Percentiles rank a stretch among this genome's conserved stretches.
phyloP scores from a whole-genome alignment of 164 flowering plant genomes.

The Dillenia suffruticosa region DNA sequence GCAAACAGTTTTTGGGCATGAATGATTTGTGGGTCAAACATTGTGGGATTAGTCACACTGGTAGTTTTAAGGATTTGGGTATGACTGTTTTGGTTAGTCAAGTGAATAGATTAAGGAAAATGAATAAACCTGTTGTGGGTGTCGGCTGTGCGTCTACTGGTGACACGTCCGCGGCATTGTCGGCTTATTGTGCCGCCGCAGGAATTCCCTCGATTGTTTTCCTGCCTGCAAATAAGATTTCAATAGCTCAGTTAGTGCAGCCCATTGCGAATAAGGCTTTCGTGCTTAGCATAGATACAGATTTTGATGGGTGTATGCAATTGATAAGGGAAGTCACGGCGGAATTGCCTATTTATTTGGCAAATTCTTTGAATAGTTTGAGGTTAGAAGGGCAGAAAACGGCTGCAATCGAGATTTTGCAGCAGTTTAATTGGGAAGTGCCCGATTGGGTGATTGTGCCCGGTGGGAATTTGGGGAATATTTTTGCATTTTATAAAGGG shows the following conservation, averaged over 20 bases:
- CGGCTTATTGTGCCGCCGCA: slow-evolving; percentile 60
- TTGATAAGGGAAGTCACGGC: slow-evolving; percentile 77
- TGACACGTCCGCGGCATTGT: slow-evolving; percentile 52
- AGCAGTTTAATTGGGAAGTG: slow-evolving; percentile 94
- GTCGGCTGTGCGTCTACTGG: slow-evolving; percentile 65
- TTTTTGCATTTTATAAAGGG: slow-evolving; percentile 91
- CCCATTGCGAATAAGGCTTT: slow-evolving; percentile 70
- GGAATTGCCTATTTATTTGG: slow-evolving; percentile 81
- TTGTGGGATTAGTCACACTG: slow-evolving; percentile 62
- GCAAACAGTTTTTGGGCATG: slow-evolving; percentile 77
- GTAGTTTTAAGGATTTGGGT: slow-evolving; percentile 55
- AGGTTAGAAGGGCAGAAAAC: slow-evolving; percentile 69
- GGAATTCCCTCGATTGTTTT: slow-evolving; percentile 68
- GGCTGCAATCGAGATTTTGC: slow-evolving; percentile 65
- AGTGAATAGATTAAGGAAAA: slow-evolving; percentile 43
- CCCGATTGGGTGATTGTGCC: slow-evolving; percentile 98
- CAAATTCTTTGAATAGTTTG: slow-evolving; percentile 82
- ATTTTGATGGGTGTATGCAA: slow-evolving; percentile 94
- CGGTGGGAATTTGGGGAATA: slow-evolving; percentile 85
- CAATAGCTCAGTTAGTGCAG: slow-evolving; percentile 57
- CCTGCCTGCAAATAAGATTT: slow-evolving; percentile 49
- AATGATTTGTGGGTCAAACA: slow-evolving; percentile 89
- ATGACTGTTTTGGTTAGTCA: slow-evolving; percentile 61
- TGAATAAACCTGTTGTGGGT: slow-evolving; percentile 58
- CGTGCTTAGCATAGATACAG: slow-evolving; percentile 81